Base-by-base conservation (phyloP, 805 yeast genomes). In the Metschnikowia lochheadii region DNA sequence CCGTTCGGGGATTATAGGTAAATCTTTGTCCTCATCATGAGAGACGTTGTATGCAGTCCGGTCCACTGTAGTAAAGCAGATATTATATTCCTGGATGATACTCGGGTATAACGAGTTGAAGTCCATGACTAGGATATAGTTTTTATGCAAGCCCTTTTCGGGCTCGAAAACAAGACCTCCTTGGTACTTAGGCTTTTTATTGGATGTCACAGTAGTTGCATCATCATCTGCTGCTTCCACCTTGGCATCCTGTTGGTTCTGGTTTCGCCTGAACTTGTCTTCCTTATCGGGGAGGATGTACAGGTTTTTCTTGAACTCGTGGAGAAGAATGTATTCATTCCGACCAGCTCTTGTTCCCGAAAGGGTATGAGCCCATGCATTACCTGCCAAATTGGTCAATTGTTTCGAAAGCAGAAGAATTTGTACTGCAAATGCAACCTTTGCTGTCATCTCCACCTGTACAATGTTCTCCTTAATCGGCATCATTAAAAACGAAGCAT, bases 161-260 rank as follows among this genome's bases (percentile, higher is more conserved):
- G 99, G 99, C 56, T 94, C 99, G 67, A 94, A 89, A 31, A 94
- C 99, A 56, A 89, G 77, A 65, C 99, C 97, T 76, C 97, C 97
- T 64, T 87, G 88, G 65, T 73, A 89, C 63, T 87, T 87, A 15
- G 89, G 84, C 64, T 84, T 86, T 62, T 82, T 81, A 56, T 75
- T 78, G 6, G 79, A 78, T 5, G 83, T 73, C 2, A 75, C 76
- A 2, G 71, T 70, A 3, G 78, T 70, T 33, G 79, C 77, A 46
- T 76, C 81, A 14, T 63, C 66, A 40, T 68, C 74, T 17, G 51
- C 61, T 10, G 67, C 59, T 62, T 59, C 75, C 44, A 66, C 53
- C 51, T 56, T 64, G 3, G 63, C 69, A 49, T 69, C 67, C 47
- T 67, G 72, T 46, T 66, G 71, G n/a, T 60, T 60, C 26, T 60